Evolutionary conservation across 768 basidiomycete species (phyloP).

Genomic region (Rhizopogon roseolus): DNA sequence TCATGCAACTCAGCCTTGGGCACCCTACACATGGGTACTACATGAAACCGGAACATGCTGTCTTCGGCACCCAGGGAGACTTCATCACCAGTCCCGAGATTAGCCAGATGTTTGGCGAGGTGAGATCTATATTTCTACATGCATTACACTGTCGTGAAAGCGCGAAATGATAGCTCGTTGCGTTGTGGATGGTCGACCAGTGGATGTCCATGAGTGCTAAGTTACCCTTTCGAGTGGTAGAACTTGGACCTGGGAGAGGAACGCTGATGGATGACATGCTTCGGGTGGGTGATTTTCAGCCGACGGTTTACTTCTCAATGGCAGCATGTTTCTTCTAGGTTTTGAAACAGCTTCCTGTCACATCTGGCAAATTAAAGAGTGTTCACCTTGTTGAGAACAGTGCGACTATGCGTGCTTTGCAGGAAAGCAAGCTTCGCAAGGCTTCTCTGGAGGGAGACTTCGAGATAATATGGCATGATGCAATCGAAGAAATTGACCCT

Average conservation of each 20-base stretch:
- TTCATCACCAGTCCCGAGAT: constrained; percentile 98
- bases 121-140: constrained; percentile 30
- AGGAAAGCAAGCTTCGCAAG: constrained; percentile 45
- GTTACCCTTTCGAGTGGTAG: constrained; percentile 63
- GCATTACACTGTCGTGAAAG: background rate
- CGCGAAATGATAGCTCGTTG: constrained; percentile 59
- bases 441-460: constrained; percentile 27
- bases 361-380: constrained; percentile 29
- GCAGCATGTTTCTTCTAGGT: constrained; percentile 32
- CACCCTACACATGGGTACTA: constrained; percentile 95
- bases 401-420: constrained; percentile 55
- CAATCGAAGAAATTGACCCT: constrained; percentile 59
- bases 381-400: constrained; percentile 86
- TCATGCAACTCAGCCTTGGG: constrained; percentile 87
- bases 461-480: constrained; percentile 65
- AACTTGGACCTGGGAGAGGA: constrained; percentile 92
- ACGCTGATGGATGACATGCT: constrained; percentile 89
- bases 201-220: constrained; percentile 56
- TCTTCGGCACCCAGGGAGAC: constrained; percentile 87
- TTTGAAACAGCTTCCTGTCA: constrained; percentile 42
- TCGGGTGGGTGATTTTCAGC: constrained; percentile 48
- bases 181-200: constrained; percentile 78
- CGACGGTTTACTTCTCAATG: background rate
- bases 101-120: constrained; percentile 95
- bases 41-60: constrained; percentile 63